Conservation (phyloP, 495 filamentous ascomycete genomes). For the Sordaria brevicollis region DNA sequence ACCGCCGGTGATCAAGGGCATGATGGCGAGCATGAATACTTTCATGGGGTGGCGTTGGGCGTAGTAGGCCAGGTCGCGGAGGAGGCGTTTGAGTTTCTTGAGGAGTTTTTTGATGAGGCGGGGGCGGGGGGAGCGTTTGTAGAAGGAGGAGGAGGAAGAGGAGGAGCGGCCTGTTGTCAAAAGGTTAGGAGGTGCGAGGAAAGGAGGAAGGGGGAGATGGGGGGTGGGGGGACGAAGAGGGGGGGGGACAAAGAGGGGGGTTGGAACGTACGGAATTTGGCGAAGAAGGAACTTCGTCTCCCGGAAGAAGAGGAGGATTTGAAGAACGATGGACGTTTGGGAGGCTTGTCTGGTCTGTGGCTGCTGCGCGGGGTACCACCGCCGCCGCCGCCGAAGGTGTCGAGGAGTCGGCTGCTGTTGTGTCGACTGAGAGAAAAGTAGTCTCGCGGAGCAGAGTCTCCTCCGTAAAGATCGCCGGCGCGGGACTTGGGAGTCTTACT, state of each 20-base stretch:
- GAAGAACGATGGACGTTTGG: not conserved
- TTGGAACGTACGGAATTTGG: not conserved
- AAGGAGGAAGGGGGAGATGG: not conserved
- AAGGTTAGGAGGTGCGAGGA: not conserved
- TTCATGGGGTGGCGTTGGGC: slow-evolving; percentile 70
- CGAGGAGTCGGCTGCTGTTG: not conserved
- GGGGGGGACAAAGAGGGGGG: not conserved
- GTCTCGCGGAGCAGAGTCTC: not conserved
- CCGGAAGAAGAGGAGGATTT: not conserved
- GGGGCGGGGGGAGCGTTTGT: slow-evolving; percentile 61
- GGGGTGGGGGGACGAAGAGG: not conserved
- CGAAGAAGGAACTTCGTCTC: not conserved
- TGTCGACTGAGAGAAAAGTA: not conserved
- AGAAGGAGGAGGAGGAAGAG: slow-evolving; percentile 49
- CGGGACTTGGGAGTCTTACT: not conserved
- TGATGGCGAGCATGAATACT: slow-evolving; percentile 72
- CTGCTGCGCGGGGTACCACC: not conserved
- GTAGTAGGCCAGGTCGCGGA: slow-evolving; percentile 67
- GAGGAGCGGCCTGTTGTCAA: not conserved
- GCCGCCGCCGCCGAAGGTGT: not conserved
- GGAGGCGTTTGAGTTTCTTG: slow-evolving; percentile 57
- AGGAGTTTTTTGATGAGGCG: slow-evolving; percentile 64
- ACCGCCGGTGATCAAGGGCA: slow-evolving; percentile 76
- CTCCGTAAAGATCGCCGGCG: not conserved
- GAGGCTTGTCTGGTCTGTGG: not conserved